These are phyloP conservation scores for Pulveroboletus sp. DNA, from an alignment of 768 basidiomycete genomes.

Conservation along the genomic window DNA sequence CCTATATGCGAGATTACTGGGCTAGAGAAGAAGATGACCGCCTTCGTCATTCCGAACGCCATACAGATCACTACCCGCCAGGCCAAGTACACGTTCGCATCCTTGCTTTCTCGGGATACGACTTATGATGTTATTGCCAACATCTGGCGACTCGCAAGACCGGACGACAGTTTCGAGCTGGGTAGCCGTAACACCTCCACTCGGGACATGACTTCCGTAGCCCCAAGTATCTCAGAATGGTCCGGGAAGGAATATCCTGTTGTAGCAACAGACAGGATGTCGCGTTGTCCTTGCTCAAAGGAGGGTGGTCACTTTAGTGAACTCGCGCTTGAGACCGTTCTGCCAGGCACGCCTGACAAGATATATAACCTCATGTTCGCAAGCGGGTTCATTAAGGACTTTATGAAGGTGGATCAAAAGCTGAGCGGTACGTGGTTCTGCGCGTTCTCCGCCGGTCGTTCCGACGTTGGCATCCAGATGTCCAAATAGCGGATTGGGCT, in stretches of 20 bases:
- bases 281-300: slow-evolving; percentile 70
- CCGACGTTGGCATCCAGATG: slow-evolving; percentile 47
- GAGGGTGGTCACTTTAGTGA: slow-evolving; percentile 69
- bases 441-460: neutral
- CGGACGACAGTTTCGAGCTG: slow-evolving; percentile 44
- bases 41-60: slow-evolving; percentile 95
- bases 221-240: slow-evolving; percentile 18
- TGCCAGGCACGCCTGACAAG: slow-evolving; percentile 91
- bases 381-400: slow-evolving; percentile 93
- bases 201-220: slow-evolving; percentile 17
- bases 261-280: slow-evolving; percentile 45
- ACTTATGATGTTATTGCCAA: slow-evolving; percentile 95
- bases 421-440: slow-evolving; percentile 59
- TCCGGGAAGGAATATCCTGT: slow-evolving; percentile 3
- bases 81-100: slow-evolving; percentile 90
- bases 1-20: slow-evolving; percentile 82
- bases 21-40: slow-evolving; percentile 97
- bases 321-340: slow-evolving; percentile 66
- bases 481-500: slow-evolving; percentile 94
- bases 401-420: slow-evolving; percentile 86
- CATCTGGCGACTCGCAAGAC: slow-evolving; percentile 89
- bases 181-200: slow-evolving; percentile 16
- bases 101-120: slow-evolving; percentile 93
- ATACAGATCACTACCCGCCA: slow-evolving; percentile 83
- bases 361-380: slow-evolving; percentile 96